phyloP scores from a whole-genome alignment of 148 eudicot species.

The Oxyria digyna region DNA sequence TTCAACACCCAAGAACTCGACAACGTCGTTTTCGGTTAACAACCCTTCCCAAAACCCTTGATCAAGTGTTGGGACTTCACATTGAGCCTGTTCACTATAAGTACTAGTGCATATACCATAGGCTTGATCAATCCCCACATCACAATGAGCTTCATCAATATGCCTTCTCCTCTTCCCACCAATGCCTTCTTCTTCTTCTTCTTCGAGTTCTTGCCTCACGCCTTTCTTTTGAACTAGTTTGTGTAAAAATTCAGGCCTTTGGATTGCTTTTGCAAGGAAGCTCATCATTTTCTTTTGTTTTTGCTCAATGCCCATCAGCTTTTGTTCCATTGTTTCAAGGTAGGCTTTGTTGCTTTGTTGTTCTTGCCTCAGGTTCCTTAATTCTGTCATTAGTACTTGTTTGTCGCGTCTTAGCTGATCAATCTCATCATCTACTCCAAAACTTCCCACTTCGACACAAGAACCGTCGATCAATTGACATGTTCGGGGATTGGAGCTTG shows the following conservation, averaged over 20 bases:
- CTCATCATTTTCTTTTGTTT: conserved; percentile 35
- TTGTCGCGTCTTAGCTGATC: conserved; percentile 35
- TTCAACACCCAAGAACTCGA: conserved; percentile 9
- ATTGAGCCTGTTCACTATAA: not conserved
- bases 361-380: conserved; percentile 38
- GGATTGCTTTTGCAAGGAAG: conserved; percentile 34
- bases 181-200: conserved; percentile 3
- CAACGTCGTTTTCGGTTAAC: conserved; percentile 10
- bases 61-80: conserved; percentile 33
- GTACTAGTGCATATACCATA: not conserved
- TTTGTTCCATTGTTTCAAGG: conserved; percentile 26
- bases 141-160: conserved; percentile 20
- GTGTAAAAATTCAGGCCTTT: conserved; percentile 27
- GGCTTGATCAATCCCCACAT: not conserved
- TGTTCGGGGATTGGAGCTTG: conserved; percentile 5
- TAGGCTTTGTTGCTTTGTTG: conserved; percentile 24
- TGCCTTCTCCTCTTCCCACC: conserved; percentile 22
- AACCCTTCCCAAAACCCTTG: conserved; percentile 40
- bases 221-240: conserved; percentile 25
- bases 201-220: conserved; percentile 24
- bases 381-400: conserved; percentile 23
- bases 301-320: conserved; percentile 24
- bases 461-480: not conserved
- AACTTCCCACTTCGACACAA: conserved; percentile 33
- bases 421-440: conserved; percentile 32